Base-by-base conservation (phyloP, 495 filamentous ascomycete species). In the Aspergillus ellipticus region DNA sequence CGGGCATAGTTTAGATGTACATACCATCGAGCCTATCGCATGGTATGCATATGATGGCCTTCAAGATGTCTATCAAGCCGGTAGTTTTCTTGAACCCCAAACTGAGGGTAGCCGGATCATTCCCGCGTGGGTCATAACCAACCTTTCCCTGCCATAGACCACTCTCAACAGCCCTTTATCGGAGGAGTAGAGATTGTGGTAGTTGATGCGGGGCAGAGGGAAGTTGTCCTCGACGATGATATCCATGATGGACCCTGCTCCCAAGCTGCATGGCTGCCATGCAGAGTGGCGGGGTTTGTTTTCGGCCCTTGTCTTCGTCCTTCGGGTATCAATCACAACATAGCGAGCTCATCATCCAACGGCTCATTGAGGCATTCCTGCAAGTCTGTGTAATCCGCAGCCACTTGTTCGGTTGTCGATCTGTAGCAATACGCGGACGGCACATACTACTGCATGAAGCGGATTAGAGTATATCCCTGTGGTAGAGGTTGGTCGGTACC, bases 291-390 rank as follows among this genome's bases (percentile, higher is more conserved):
- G 69, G 66, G 4, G 66, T 70, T 2, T 58, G 50, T 19, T 74
- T 68, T 66, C 69, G 74, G 0, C 63, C 69, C 29, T 74, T 74
- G 2, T 66, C 9, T 4, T 66, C 59, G 17, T 61, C 71, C 31
- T 71, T 71, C 0, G 62, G 42, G 28, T 64, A 74, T 24, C 28
- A 51, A 50, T 72, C 70, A 72, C 56, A 68, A 75, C 0, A 46
- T 33, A 6, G 58, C 57, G 0, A 75, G 54, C 13, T 73, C 68
- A 8, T 67, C 56, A 6, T 28, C 24, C 7, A 7, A 28, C 24
- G 24, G n/a, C 24, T 28, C 24, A 28, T 28, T 28, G 4, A 7
- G 24, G 3, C 24, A 7, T 28, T 28, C 24, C 3, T 56, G 0
- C 51, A 49, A 20, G 64, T 37, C 3, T 45, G 41, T 4, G 16